Percentiles rank a stretch among this genome's conserved stretches.
These are phyloP conservation scores for Trichothecium roseum DNA, from an alignment of 2,329 filamentous ascomycete genomes.

Conservation along the genomic window DNA sequence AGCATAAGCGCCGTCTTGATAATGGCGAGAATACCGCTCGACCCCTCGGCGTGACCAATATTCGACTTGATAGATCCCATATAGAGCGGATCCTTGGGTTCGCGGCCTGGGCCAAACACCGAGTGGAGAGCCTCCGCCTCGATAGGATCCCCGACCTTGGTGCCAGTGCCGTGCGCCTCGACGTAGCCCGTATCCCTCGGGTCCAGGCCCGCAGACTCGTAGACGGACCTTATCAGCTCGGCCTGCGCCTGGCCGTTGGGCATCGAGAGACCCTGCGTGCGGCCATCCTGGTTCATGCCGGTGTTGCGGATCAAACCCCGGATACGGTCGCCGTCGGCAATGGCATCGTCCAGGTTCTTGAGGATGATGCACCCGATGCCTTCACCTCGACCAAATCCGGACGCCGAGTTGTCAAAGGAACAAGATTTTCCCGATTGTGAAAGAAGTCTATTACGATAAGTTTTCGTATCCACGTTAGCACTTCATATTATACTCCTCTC, in stretches of 20 bases:
- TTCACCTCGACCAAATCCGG: constrained; percentile 52
- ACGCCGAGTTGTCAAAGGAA: neutral
- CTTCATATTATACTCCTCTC: no score
- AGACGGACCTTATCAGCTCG: constrained; percentile 25
- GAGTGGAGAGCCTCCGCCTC: constrained; percentile 38
- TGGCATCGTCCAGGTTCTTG: constrained; percentile 44
- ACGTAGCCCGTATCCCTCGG: constrained; percentile 20
- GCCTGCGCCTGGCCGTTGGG: constrained; percentile 40
- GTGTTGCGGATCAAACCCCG: constrained; percentile 36
- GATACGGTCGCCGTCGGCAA: constrained; percentile 44
- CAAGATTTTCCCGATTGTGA: neutral
- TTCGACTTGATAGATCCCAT: constrained; percentile 11
- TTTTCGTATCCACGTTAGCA: no score
- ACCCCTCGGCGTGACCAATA: constrained; percentile 40
- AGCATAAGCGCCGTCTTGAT: constrained; percentile 43
- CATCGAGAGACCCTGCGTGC: constrained; percentile 40
- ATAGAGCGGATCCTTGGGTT: constrained; percentile 17
- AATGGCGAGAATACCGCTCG: constrained; percentile 38
- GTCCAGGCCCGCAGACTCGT: constrained; percentile 17
- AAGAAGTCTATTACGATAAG: neutral
- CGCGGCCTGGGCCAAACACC: constrained; percentile 28
- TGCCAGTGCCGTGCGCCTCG: constrained; percentile 48
- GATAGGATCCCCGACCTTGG: constrained; percentile 43
- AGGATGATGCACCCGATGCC: constrained; percentile 44
- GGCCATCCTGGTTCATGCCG: constrained; percentile 46